Percentiles rank a stretch among this genome's conserved stretches.
Evolutionary conservation across 139 green algal genomes (phyloP).

Genomic region (Chlorella sp.): DNA sequence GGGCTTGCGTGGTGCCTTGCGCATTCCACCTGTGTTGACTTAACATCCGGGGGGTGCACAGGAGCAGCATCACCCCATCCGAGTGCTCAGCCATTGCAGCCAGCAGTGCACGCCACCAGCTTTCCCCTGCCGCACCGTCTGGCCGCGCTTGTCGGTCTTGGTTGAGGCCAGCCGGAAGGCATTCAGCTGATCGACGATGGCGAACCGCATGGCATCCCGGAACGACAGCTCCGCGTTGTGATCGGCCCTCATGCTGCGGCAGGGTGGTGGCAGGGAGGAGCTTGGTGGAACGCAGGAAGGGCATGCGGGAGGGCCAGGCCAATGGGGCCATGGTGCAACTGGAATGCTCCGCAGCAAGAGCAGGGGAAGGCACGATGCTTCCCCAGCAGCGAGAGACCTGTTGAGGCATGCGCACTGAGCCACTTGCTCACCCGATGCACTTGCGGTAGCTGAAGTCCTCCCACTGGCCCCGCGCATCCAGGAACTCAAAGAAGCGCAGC

Average conservation of each 20-base stretch:
- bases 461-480: not conserved
- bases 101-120: too few relatives aligned
- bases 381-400: too few relatives aligned
- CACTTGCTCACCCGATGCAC: constrained; percentile 1
- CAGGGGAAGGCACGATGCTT: too few relatives aligned
- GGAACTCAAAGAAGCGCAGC: constrained; percentile 5
- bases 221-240: not conserved
- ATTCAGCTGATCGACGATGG: not conserved
- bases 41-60: too few relatives aligned
- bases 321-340: too few relatives aligned
- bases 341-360: too few relatives aligned
- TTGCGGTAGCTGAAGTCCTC: constrained; percentile 22
- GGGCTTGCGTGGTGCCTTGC: too few relatives aligned
- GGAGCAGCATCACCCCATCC: too few relatives aligned
- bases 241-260: not conserved
- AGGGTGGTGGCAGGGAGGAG: not conserved
- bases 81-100: too few relatives aligned
- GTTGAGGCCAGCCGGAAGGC: not conserved
- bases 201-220: constrained; percentile 7
- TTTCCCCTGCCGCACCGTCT: too few relatives aligned
- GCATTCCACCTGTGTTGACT: too few relatives aligned
- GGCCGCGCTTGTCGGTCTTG: not conserved
- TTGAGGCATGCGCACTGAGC: too few relatives aligned
- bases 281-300: not conserved
- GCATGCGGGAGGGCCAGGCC: not conserved